Evolutionary conservation across 176 grass and related monocot species (phyloP).

Genomic region (Raddia guianensis): DNA sequence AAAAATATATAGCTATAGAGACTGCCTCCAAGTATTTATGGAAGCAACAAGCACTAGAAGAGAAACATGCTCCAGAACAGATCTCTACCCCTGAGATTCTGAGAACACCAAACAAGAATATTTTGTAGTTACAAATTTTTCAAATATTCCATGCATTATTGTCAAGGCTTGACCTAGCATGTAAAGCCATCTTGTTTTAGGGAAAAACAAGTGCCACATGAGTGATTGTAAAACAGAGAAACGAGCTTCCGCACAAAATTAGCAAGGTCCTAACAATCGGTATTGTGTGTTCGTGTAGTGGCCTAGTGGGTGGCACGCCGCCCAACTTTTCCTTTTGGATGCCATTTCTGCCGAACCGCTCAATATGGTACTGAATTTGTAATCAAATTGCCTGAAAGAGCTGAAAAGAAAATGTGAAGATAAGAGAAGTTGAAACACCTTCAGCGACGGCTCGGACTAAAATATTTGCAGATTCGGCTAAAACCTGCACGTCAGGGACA

Average conservation of each 20-base stretch:
- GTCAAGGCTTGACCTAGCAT: background rate
- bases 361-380: background rate
- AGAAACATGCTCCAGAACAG: no score
- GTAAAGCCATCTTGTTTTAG: background rate
- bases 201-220: background rate
- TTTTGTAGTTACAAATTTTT: no score
- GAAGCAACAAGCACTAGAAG: no score
- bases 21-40: no score
- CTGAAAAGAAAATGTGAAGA: background rate
- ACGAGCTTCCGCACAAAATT: background rate
- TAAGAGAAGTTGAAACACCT: background rate
- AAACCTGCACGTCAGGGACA: background rate
- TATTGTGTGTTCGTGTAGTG: background rate
- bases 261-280: background rate
- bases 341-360: background rate
- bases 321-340: background rate
- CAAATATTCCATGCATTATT: background rate
- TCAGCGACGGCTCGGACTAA: background rate
- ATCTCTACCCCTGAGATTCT: no score
- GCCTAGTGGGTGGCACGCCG: background rate
- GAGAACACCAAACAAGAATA: no score
- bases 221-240: background rate
- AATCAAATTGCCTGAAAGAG: background rate
- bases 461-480: background rate
- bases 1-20: no score